Evolutionary conservation across 1,284 basidiomycete genomes (phyloP).

Genomic region (Fomitopsis pinicola): DNA sequence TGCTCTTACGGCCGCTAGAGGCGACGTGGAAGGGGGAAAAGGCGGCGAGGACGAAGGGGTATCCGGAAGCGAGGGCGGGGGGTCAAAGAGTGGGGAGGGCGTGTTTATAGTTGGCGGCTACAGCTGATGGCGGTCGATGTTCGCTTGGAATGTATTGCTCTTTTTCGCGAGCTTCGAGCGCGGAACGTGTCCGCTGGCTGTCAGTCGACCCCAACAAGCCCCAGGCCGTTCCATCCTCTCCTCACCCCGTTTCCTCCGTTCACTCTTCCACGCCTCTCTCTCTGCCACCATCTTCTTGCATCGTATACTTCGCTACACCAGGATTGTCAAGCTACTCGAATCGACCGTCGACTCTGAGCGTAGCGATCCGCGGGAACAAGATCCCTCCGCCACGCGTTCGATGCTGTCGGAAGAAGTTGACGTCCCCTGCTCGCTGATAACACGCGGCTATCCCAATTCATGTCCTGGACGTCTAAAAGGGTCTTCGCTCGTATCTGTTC

Average conservation of each 20-base stretch:
- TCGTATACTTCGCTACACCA: neutral
- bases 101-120: neutral
- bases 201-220: neutral
- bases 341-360: neutral
- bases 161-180: neutral
- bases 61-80: neutral
- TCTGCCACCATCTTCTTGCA: neutral
- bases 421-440: neutral
- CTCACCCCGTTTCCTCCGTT: neutral
- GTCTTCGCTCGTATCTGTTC: too few relatives aligned
- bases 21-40: neutral
- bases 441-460: neutral
- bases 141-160: neutral
- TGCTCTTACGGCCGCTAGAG: neutral
- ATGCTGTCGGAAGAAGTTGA: neutral
- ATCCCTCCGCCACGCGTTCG: neutral
- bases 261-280: neutral
- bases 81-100: neutral
- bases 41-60: neutral
- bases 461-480: too few relatives aligned
- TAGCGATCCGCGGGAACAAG: neutral
- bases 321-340: too few relatives aligned
- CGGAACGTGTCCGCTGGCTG: neutral
- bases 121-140: neutral
- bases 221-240: neutral